These are phyloP conservation scores for Gracilaria domingensis DNA, from an alignment of 23 red algal genomes.

Conservation along the genomic window DNA sequence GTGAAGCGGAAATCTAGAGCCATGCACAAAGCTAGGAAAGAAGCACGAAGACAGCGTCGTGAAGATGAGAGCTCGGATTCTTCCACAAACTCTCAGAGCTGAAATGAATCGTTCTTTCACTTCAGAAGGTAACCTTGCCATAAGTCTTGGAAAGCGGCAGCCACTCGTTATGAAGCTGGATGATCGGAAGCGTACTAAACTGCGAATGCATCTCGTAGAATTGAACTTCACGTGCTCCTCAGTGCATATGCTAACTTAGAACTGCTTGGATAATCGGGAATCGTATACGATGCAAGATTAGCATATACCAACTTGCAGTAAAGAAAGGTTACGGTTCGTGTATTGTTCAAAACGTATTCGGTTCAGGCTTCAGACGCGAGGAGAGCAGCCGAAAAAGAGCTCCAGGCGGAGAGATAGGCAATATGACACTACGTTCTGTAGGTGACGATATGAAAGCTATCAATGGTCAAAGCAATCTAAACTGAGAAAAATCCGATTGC, in stretches of 20 bases:
- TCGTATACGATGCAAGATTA: not conserved
- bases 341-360: not conserved
- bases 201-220: too few species aligned
- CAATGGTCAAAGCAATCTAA: not conserved
- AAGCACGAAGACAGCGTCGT: not conserved
- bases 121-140: too few species aligned
- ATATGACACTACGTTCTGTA: not conserved
- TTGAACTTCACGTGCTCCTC: not conserved
- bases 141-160: too few species aligned
- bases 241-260: not conserved
- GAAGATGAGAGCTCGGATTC: not conserved
- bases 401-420: not conserved
- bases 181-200: too few species aligned
- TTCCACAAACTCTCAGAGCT: not conserved
- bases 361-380: not conserved
- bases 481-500: not conserved
- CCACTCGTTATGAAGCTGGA: too few species aligned
- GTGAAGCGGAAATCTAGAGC: slow-evolving; percentile 12
- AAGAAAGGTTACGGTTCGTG: not conserved
- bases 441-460: not conserved
- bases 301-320: not conserved
- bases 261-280: too few species aligned
- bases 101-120: not conserved
- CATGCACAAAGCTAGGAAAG: not conserved
- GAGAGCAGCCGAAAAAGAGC: not conserved